Evolutionary conservation across 2,329 filamentous ascomycete species (phyloP), one percentile per base, ranked within the genome.

Genomic region (Sphaerulina musiva): DNA sequence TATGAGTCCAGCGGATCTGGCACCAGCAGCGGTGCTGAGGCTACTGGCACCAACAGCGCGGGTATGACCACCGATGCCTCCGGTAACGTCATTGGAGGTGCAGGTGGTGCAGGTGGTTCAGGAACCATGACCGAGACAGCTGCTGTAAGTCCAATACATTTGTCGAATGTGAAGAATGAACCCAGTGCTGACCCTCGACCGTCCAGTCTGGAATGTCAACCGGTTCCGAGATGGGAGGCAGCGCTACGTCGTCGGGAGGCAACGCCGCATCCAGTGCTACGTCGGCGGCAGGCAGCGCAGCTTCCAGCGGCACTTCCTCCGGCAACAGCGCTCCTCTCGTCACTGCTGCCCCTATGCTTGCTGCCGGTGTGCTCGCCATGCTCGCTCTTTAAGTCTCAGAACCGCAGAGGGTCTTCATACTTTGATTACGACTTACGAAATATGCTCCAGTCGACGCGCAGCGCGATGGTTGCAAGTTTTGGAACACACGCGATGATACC

Each of bases 301-400:
- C 55, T 20, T 53, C 55, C 39, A 53, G 56, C 50, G 17, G 4
- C 8, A 9, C 34, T 4, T 11, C 34, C 44, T 55, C 57, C 12
- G 53, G 47, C 39, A 60, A 54, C 45, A 57, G 49, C 36, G 65
- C 60, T 31, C 62, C 68, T 32, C 57, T 70, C 31, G 55, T 63
- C 56, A 71, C 67, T 14, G 68, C 67, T 34, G 68, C 63, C 7
- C 67, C 69, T 42, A 55, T 48, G 43, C 55, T 71, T 53, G 56
- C 69, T 51, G 68, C 65, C 54, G 68, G 63, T 50, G 66, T 64
- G 38, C 51, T 71, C 3, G 77, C 76, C 12, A 78, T 77, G 2
- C 77, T 73, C 51, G 64, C 66, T 39, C 59, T 70, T 32, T 68
- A 67, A 63, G 80, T 85, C 39, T 39, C 46, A 48, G 20, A 14